These are phyloP conservation scores for Platismatia glauca DNA, from an alignment of 495 filamentous ascomycete species.

Conservation along the genomic window DNA sequence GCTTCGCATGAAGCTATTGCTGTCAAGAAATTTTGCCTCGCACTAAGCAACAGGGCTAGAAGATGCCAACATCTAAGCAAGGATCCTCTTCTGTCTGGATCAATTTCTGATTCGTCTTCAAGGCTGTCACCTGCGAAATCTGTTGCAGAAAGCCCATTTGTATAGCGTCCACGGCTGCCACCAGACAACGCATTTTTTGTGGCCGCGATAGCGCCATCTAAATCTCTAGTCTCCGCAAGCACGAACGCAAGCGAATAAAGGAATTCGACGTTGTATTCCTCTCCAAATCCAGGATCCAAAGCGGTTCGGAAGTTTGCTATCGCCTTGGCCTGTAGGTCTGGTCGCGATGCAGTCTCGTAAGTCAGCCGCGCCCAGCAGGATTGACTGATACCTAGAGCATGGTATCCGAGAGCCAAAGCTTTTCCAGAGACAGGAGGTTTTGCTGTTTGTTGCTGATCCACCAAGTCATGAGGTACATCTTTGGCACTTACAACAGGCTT, in stretches of 20 bases:
- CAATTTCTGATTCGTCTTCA: neutral
- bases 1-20: slow-evolving; percentile 76
- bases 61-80: slow-evolving; percentile 62
- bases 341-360: slow-evolving; percentile 56
- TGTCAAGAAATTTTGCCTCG: slow-evolving; percentile 72
- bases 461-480: slow-evolving; percentile 25
- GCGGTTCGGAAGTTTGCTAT: slow-evolving; percentile 64
- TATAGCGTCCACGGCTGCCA: neutral
- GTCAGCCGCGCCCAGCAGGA: slow-evolving; percentile 81
- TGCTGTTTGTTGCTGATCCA: slow-evolving; percentile 20
- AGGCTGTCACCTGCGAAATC: slow-evolving; percentile 3
- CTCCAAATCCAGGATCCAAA: slow-evolving; percentile 52
- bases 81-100: slow-evolving; percentile 4
- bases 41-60: slow-evolving; percentile 74
- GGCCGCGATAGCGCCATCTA: slow-evolving; percentile 65
- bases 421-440: slow-evolving; percentile 38
- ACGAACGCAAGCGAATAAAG: slow-evolving; percentile 72
- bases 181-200: slow-evolving; percentile 52
- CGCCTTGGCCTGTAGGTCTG: slow-evolving; percentile 62
- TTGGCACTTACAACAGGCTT: slow-evolving; percentile 32
- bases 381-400: slow-evolving; percentile 72
- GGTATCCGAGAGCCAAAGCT: slow-evolving; percentile 59
- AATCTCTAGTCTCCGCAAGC: slow-evolving; percentile 70
- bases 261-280: slow-evolving; percentile 55
- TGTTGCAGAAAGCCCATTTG: neutral